Conservation (phyloP, 352 stramenopile genomes). For the Pythium grandisporangium region DNA sequence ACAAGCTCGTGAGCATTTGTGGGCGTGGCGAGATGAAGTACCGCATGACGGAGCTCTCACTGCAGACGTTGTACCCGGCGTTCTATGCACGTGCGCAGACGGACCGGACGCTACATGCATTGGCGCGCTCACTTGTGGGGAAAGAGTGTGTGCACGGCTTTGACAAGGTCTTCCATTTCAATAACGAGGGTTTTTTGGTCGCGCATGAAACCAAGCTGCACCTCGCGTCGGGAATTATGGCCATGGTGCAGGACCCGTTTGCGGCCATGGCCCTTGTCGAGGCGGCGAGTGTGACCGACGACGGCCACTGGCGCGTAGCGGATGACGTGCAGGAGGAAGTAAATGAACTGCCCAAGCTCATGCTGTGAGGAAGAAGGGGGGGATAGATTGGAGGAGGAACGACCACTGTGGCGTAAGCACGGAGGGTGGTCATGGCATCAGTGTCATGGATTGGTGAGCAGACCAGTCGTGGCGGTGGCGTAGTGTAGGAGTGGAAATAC, state of each 20-base stretch:
- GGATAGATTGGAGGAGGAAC: no score
- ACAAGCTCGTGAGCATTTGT: constrained; percentile 26
- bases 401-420: no score
- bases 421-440: no score
- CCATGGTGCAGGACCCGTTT: constrained; percentile 36
- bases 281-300: constrained; percentile 24
- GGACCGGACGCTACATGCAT: constrained; percentile 7
- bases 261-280: constrained; percentile 40
- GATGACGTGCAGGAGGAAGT: constrained; percentile 11
- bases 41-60: constrained; percentile 26
- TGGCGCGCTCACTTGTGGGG: constrained; percentile 17
- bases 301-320: constrained; percentile 11
- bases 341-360: constrained; percentile 7
- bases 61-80: constrained; percentile 37
- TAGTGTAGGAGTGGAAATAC: no score
- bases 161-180: constrained; percentile 26
- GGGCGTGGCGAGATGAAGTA: constrained; percentile 21
- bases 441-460: no score
- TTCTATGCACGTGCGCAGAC: constrained; percentile 21
- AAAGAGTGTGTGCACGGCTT: constrained; percentile 17
- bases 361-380: constrained; percentile 5
- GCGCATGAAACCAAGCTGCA: constrained; percentile 31
- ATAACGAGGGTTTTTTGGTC: constrained; percentile 14
- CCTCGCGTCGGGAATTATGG: constrained; percentile 28
- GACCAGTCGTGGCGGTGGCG: no score